These are phyloP conservation scores for Aspergillus thermomutatus DNA, from an alignment of 2,329 filamentous ascomycete species.

Conservation along the genomic window DNA sequence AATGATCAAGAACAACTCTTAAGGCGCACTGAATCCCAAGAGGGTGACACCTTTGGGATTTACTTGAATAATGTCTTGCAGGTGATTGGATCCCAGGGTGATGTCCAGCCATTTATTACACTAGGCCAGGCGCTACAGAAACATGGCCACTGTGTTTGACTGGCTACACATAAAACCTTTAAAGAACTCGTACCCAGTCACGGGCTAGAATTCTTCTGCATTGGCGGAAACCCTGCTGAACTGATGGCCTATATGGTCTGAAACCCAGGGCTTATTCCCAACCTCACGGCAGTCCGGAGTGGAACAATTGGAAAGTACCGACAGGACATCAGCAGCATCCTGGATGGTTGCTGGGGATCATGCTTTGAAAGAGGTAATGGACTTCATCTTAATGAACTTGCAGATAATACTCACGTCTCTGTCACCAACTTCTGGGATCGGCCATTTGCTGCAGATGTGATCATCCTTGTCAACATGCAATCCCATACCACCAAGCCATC, in stretches of 20 bases:
- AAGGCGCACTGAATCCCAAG: too few relatives aligned
- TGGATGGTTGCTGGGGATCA: conserved; percentile 80
- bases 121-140: conserved; percentile 63
- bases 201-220: conserved; percentile 71
- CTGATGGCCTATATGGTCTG: conserved; percentile 91
- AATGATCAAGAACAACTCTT: too few relatives aligned
- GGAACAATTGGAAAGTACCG: conserved; percentile 74
- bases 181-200: conserved; percentile 65
- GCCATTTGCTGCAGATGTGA: conserved; percentile 81
- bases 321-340: conserved; percentile 75
- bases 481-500: conserved; percentile 70
- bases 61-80: conserved; percentile 66
- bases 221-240: conserved; percentile 71
- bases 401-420: too few relatives aligned
- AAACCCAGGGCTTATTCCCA: conserved; percentile 81
- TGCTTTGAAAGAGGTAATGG: conserved; percentile 62
- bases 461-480: conserved; percentile 80
- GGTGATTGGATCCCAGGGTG: conserved; percentile 70
- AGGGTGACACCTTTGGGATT: conserved; percentile 8
- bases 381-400: too few relatives aligned
- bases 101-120: conserved; percentile 73
- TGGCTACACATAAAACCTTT: conserved; percentile 71
- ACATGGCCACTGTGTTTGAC: conserved; percentile 67
- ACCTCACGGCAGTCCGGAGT: conserved; percentile 69
- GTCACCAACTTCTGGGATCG: conserved; percentile 45